Evolutionary conservation across 257 asterid species (phyloP), one percentile per base, ranked within the genome.

Genomic region (Solanum dulcamara): DNA sequence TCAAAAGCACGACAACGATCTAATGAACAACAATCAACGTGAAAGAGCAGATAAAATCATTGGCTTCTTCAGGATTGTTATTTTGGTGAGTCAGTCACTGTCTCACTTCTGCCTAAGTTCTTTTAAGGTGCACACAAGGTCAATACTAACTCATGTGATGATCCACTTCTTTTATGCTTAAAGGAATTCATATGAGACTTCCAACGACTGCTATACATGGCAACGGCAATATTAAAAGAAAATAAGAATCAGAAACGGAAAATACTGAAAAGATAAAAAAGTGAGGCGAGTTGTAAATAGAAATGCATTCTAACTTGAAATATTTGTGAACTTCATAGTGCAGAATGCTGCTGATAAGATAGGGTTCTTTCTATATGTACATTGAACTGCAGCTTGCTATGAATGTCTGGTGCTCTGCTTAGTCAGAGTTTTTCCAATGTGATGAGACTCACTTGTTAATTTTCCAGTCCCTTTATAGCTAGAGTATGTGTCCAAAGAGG

Each of bases 1-100:
- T 85, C 50, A n/a, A 96, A 88, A 88, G 89, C 93, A 80, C 87
- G 64, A 85, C 92, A 89, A 68, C 89, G 90, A 72, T 83, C 74
- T n/a, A 87, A 84, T 20, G 94, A 93, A 85, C 91, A 92, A 86
- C 87, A 44, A 80, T 85, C 74, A 57, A 88, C 85, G 84, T 88
- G 88, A 91, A 83, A 89, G 67, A 86, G 90, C 44, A 86, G 83
- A 82, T 81, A 87, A 60, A 57, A 81, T 55, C 60, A 35, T 83
- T 44, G 87, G 79, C 77, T 80, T 83, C 64, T 80, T 75, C 83
- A 26, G 71, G 53, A 38, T 74, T 82, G 80, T 48, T 55, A 33
- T 14, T 87, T 86, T 35, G 46, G 71, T 84, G 59, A 60, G 81
- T 84, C 84, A 20, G 85, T 84, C 50, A 70, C 80, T 70, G 50